phyloP scores from a whole-genome alignment of 2,329 filamentous ascomycete genomes.

The Nemania sp. region DNA sequence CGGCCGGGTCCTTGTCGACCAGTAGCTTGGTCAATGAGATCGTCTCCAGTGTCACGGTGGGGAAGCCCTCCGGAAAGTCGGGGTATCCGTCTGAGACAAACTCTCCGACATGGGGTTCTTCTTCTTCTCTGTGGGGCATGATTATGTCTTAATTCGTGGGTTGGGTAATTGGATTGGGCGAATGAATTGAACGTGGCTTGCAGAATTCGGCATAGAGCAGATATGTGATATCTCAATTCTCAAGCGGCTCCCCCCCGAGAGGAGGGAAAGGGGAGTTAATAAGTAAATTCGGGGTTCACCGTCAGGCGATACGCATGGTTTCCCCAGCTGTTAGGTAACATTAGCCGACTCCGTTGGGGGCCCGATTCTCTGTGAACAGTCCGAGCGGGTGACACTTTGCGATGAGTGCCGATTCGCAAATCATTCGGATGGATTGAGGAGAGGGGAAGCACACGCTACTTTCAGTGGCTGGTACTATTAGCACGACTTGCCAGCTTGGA shows the following conservation, averaged over 20 bases:
- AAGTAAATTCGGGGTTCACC: no score
- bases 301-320: no score
- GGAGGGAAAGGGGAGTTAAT: no score
- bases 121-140: conserved; percentile 37
- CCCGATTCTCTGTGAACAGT: no score
- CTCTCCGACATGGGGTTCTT: conserved; percentile 17
- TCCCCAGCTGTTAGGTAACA: no score
- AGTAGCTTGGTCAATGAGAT: conserved; percentile 37
- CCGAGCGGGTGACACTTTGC: no score
- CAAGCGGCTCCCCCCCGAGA: no score
- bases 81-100: conserved; percentile 36
- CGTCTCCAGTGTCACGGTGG: conserved; percentile 35
- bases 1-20: conserved; percentile 19
- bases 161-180: no score
- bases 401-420: background rate
- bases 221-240: no score
- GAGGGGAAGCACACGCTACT: conserved; percentile 1
- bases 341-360: no score
- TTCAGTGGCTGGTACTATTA: no score
- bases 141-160: background rate
- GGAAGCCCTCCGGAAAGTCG: conserved; percentile 34
- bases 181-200: background rate
- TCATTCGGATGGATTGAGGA: conserved; percentile 5
- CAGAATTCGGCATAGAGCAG: background rate
- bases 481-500: no score